Conservation (phyloP, 2,329 filamentous ascomycete species). For the Orbilia quercus region DNA sequence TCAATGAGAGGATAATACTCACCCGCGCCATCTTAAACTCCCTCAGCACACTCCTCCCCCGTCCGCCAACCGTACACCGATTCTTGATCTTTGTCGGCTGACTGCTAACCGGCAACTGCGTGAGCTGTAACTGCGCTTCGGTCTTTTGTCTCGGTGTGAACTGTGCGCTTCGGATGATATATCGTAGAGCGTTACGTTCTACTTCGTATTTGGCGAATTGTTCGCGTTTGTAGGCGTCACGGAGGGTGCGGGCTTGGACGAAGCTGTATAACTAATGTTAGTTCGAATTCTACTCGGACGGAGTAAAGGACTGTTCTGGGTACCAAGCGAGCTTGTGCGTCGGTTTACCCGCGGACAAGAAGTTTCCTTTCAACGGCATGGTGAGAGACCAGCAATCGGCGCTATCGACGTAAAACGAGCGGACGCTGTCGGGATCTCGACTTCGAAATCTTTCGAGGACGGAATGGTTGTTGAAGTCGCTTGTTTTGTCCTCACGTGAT, state of each 20-base stretch:
- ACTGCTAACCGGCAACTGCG: constrained; percentile 96
- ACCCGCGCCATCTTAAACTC: constrained; percentile 94
- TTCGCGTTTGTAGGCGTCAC: constrained; percentile 96
- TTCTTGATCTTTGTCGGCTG: constrained; percentile 93
- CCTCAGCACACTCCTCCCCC: constrained; percentile 85
- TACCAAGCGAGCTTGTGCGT: constrained; percentile 49
- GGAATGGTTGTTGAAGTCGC: background rate
- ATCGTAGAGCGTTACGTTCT: constrained; percentile 82
- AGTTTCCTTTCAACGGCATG: constrained; percentile 40
- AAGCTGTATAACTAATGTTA: constrained; percentile 72
- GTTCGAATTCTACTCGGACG: no score
- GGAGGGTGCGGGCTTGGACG: constrained; percentile 84
- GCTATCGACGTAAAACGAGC: constrained; percentile 7
- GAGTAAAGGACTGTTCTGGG: background rate
- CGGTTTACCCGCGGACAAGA: constrained; percentile 48
- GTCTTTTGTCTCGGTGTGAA: constrained; percentile 84
- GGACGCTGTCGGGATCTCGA: background rate
- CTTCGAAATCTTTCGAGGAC: background rate
- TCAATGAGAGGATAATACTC: constrained; percentile 64
- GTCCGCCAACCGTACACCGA: constrained; percentile 91
- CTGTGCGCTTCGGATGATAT: constrained; percentile 87
- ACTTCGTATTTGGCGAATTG: constrained; percentile 85
- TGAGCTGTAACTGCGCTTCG: constrained; percentile 90
- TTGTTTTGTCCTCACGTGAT: constrained; percentile 43
- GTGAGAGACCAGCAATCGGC: constrained; percentile 19